These are phyloP conservation scores for Hyphochytrium catenoides DNA, from an alignment of 352 stramenopile species.

Conservation along the genomic window DNA sequence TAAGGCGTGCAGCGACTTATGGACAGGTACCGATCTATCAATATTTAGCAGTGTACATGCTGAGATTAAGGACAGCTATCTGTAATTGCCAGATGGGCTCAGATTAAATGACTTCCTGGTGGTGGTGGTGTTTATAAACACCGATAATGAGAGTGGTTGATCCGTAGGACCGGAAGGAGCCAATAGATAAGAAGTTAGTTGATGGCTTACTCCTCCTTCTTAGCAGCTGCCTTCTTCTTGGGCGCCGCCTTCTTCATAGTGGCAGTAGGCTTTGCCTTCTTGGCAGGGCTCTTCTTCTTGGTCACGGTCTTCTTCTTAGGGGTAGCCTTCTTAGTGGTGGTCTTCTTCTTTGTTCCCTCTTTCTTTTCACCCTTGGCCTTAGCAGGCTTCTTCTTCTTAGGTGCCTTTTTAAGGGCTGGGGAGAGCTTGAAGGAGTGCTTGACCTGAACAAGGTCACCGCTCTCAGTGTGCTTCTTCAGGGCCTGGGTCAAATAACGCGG, in stretches of 20 bases:
- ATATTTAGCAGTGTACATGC: no score
- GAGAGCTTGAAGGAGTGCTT: constrained; percentile 86
- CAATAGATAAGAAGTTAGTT: no score
- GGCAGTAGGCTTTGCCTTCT: neutral
- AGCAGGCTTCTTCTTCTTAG: constrained; percentile 12
- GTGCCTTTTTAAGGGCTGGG: constrained; percentile 60
- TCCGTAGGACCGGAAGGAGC: no score
- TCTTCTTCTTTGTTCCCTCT: constrained; percentile 12
- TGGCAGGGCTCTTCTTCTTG: constrained; percentile 2
- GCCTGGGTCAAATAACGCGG: constrained; percentile 60
- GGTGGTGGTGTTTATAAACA: no score
- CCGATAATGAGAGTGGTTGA: no score
- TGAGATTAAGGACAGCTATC: no score
- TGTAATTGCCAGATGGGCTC: no score
- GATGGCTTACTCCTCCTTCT: no score
- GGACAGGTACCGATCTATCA: no score
- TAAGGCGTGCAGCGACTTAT: no score
- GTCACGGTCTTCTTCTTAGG: constrained; percentile 13
- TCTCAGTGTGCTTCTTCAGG: constrained; percentile 64
- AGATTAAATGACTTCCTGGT: no score
- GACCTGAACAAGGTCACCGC: constrained; percentile 63
- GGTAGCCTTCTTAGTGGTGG: constrained; percentile 12
- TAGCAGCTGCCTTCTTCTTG: constrained; percentile 19
- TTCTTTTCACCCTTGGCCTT: constrained; percentile 7
- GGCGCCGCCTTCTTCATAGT: constrained; percentile 9